Base-by-base conservation (phyloP, 441 rosid species). In the Gossypium trilobum region DNA sequence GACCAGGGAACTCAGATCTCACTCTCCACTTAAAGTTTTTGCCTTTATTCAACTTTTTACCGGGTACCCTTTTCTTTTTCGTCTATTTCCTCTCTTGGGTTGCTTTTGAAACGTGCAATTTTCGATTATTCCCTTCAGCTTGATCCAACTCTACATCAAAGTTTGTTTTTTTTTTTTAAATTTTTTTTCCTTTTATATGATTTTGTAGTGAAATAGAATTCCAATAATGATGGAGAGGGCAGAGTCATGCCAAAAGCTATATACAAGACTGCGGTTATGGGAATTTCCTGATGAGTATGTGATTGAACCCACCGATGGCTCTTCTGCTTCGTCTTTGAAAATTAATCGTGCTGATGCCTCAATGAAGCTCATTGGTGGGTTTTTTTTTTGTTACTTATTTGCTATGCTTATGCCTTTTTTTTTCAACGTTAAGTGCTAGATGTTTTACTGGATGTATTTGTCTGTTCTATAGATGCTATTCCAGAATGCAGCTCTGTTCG, bases 401-500 rank as follows among this genome's bases (percentile, higher is more conserved):
- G 25, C 23, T 39, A 2, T 52, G 4, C 22, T 9, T 52, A 16
- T n/a, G 29, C 23, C 0, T 55, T 22, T 50, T 9, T 48, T 17
- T 16, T 4, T 60, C 16, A 6, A 13, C 50, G 33, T n/a, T 5
- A 70, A 54, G 7, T 56, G 54, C 50, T 70, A 0, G 11, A 60
- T 71, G 58, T 23, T 55, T 55, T 57, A 66, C 39, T 25, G 57
- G 13, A 46, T 1, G 3, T 27, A 14, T 68, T 16, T 51, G 44
- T 51, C 46, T 62, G 19, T 23, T 60, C 7, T 33, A 66, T 81
- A 93, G 98, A 89, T 80, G 82, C 77, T 58, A 84, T 91, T 70
- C 90, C 98, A 2, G 94, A 86, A 76, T 83, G 90, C 78, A 78
- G 77, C 69, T 80, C 91, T 14, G 64, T 93, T 78, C 93, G 98